A percentile compares a stretch with the other conserved stretches of the same genome.
Evolutionary conservation across 176 grass and related monocot genomes (phyloP).

Genomic region (Hsuehochloa calcarea): DNA sequence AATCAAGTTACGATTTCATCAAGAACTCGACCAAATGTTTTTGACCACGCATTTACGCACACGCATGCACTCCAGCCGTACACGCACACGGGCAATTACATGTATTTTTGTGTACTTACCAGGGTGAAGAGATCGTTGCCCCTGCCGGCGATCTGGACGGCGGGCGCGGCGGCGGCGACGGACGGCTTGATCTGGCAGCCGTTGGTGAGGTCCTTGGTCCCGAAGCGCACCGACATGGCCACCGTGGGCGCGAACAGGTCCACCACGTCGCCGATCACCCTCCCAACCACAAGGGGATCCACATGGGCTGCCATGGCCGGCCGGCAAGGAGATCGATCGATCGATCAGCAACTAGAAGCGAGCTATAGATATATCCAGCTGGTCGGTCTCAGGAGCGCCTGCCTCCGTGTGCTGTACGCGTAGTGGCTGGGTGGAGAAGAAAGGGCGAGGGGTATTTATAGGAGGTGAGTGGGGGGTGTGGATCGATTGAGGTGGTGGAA

Average conservation of each 20-base stretch:
- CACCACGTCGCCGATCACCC: slow-evolving; percentile 73
- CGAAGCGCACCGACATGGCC: slow-evolving; percentile 51
- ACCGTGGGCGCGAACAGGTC: slow-evolving; percentile 72
- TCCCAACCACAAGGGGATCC: slow-evolving; percentile 71
- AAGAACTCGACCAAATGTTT: not conserved
- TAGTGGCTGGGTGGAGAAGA: not conserved
- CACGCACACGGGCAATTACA: too few relatives aligned
- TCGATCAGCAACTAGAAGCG: not conserved
- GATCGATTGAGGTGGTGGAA: slow-evolving; percentile 1
- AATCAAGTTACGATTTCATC: not conserved
- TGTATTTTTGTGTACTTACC: slow-evolving; percentile 25
- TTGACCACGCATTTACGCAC: too few relatives aligned
- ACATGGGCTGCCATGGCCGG: slow-evolving; percentile 40
- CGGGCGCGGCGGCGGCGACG: slow-evolving; percentile 18
- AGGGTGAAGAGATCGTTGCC: slow-evolving; percentile 56
- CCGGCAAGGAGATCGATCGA: not conserved
- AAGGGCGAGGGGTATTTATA: slow-evolving; percentile 28
- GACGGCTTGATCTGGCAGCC: slow-evolving; percentile 66
- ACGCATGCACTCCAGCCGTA: not conserved
- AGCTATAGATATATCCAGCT: not conserved
- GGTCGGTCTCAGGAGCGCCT: not conserved
- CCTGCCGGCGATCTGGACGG: slow-evolving; percentile 48
- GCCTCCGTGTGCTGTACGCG: not conserved
- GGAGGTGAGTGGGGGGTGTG: too few relatives aligned
- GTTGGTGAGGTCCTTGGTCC: slow-evolving; percentile 61